A percentile compares a stretch with the other conserved stretches of the same genome.
Evolutionary conservation across 768 basidiomycete species (phyloP).

Genomic region (Calvatia gigantea): DNA sequence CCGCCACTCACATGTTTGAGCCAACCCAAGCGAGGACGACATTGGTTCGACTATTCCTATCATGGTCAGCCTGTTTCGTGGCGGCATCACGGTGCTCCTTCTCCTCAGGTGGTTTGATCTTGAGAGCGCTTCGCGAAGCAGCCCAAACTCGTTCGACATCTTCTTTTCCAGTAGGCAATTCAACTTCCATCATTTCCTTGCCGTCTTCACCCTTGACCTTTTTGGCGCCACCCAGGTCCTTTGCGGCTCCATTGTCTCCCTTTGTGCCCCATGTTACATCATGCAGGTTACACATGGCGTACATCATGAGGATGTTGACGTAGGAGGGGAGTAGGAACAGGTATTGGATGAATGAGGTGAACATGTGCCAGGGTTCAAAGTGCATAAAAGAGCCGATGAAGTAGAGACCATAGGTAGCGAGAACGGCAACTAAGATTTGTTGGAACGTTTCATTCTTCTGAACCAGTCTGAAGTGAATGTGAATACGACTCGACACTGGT

Average conservation of each 20-base stretch:
- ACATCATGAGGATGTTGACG: conserved; percentile 89
- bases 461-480: conserved; percentile 43
- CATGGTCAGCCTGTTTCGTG: conserved; percentile 86
- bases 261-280: conserved; percentile 94
- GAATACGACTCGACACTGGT: not conserved
- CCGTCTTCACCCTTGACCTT: conserved; percentile 83
- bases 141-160: conserved; percentile 88
- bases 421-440: conserved; percentile 79
- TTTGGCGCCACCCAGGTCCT: conserved; percentile 89
- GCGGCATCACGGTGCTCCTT: conserved; percentile 83
- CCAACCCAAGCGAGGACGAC: conserved; percentile 83
- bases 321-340: conserved; percentile 81
- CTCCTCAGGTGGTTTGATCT: conserved; percentile 63
- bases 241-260: conserved; percentile 83
- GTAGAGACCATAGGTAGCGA: conserved; percentile 80
- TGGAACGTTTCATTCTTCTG: conserved; percentile 66
- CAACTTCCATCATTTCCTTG: conserved; percentile 84
- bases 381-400: conserved; percentile 85
- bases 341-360: conserved; percentile 90
- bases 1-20: conserved; percentile 68
- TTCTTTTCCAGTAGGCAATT: conserved; percentile 75
- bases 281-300: conserved; percentile 91
- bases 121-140: conserved; percentile 68
- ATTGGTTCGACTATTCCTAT: conserved; percentile 80
- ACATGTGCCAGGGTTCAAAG: conserved; percentile 95